These are phyloP conservation scores for Botrytis elliptica DNA, from an alignment of 2,329 filamentous ascomycete genomes.

Conservation along the genomic window DNA sequence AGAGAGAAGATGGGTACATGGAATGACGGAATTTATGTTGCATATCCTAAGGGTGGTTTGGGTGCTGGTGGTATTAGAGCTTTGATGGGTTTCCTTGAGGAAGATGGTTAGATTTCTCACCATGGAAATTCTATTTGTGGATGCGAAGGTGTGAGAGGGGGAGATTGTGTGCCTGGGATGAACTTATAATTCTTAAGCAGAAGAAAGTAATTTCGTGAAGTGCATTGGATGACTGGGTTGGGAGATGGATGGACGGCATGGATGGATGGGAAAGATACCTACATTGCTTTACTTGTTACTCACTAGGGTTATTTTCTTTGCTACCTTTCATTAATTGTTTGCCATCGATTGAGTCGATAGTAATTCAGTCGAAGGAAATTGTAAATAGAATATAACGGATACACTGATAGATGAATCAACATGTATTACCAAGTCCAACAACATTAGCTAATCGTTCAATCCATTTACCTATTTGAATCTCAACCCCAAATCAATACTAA, in stretches of 20 bases:
- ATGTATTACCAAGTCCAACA: background rate
- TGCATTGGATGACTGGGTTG: background rate
- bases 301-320: background rate
- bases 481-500: background rate
- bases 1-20: constrained; percentile 83
- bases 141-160: background rate
- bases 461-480: background rate
- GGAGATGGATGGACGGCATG: background rate
- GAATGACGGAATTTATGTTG: constrained; percentile 84
- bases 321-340: background rate
- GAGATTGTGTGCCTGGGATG: no score
- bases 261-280: constrained; percentile 13
- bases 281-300: background rate
- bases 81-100: constrained; percentile 89
- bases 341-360: background rate
- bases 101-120: constrained; percentile 44
- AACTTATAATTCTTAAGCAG: background rate
- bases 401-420: background rate
- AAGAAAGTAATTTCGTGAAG: background rate
- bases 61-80: constrained; percentile 79
- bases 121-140: no score
- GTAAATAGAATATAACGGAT: background rate
- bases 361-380: background rate
- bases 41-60: constrained; percentile 82
- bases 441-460: background rate